These are phyloP conservation scores for Teratosphaeria destructans DNA, from an alignment of 2,329 filamentous ascomycete genomes.

Conservation along the genomic window DNA sequence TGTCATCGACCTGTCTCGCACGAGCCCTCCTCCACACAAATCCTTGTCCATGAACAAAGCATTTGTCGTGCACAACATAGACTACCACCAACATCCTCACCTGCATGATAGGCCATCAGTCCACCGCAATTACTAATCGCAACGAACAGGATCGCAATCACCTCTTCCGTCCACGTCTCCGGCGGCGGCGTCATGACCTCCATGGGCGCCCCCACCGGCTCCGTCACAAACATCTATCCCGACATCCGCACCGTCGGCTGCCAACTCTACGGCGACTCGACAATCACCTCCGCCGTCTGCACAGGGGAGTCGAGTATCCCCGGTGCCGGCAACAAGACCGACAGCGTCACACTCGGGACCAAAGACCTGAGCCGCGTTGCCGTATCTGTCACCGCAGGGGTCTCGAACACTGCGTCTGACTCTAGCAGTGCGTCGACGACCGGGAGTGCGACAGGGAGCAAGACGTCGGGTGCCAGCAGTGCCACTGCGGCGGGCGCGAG, in stretches of 20 bases:
- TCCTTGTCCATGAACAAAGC: not conserved
- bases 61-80: not conserved
- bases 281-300: constrained; percentile 4
- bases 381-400: constrained; percentile 19
- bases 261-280: constrained; percentile 14
- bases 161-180: not conserved
- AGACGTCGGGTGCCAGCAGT: not conserved
- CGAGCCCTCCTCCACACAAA: not conserved
- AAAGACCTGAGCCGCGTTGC: constrained; percentile 18
- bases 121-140: not conserved
- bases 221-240: not conserved
- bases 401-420: not conserved
- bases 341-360: constrained; percentile 18
- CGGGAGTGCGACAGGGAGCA: not conserved
- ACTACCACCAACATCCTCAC: not conserved
- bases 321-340: constrained; percentile 17
- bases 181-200: constrained; percentile 7
- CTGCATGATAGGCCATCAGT: not conserved
- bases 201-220: not conserved
- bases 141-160: not conserved
- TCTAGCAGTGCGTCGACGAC: not conserved
- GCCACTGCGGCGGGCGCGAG: not conserved
- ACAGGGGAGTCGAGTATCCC: constrained; percentile 4
- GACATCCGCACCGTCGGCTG: constrained; percentile 14
- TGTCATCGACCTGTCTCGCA: not conserved